Base-by-base conservation (phyloP, 1,139 yeast species). In the Kluyveromyces sp. region DNA sequence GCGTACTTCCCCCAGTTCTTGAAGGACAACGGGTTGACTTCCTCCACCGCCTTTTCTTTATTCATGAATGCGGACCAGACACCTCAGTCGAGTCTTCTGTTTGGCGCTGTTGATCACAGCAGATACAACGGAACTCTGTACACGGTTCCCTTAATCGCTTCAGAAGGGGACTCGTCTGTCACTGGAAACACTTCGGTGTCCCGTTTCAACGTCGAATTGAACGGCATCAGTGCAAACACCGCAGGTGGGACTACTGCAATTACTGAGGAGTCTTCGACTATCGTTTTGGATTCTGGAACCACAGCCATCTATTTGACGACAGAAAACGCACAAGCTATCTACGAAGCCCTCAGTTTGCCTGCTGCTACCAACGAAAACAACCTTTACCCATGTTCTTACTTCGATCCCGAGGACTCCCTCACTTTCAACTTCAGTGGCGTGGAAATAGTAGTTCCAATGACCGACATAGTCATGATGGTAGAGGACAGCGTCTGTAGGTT, bases 61-160 rank as follows among this genome's bases (percentile, higher is more conserved):
- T 78, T 65, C 64, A 55, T 75, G 59, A 64, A 75, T 54, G 57
- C 61, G 11, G 55, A 61, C 16, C 61, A 61, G 19, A 64, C 73
- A 1, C 45, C 57, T 19, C 48, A 63, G 4, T 80, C 77, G 4
- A 67, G 70, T 22, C 60, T 78, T 33, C 57, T 78, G 37, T 77
- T 78, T 58, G 83, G 83, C 45, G 83, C 77, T 36, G 69, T 77
- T 36, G 85, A 80, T 54, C 73, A 68, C 42, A 61, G 71, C 43
- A 75, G 73, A 54, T 77, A 72, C 54, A 45, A 64, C 1, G 82
- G 82, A 17, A 58, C 63, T 12, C 61, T 78, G 38, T 60, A 64
- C 38, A 60, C 74, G 2, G 55, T 77, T 16, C 78, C 78, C 13
- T 52, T 74, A 17, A 50, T 73, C 13, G 78, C 80, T 17, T 26